Percentiles rank a stretch among this genome's conserved stretches.
These are phyloP conservation scores for Fistulifera solaris DNA, from an alignment of 108 stramenopile species.

Conservation along the genomic window DNA sequence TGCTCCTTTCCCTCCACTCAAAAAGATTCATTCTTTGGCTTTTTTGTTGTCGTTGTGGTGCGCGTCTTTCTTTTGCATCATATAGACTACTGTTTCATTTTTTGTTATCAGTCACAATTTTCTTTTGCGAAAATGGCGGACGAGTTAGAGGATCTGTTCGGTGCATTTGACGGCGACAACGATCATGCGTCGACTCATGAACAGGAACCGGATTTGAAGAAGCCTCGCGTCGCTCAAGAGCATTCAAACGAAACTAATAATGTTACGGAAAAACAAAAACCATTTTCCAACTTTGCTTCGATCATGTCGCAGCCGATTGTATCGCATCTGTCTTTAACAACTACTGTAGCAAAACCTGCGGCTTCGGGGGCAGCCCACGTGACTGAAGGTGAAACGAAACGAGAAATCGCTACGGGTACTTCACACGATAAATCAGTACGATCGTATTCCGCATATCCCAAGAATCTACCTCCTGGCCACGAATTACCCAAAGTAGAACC, in stretches of 20 bases:
- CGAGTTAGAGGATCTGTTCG: constrained; percentile 67
- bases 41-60: too few species aligned
- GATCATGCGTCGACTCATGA: constrained; percentile 2
- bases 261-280: neutral
- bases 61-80: too few species aligned
- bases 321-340: constrained; percentile 5
- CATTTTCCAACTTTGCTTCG: constrained; percentile 3
- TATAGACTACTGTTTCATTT: too few species aligned
- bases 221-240: neutral
- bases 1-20: too few species aligned
- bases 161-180: constrained; percentile 70
- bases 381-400: constrained; percentile 17
- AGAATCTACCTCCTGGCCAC: constrained; percentile 46
- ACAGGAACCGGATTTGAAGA: neutral
- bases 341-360: neutral
- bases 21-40: too few species aligned
- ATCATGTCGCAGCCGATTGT: constrained; percentile 14
- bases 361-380: neutral
- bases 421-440: constrained; percentile 81
- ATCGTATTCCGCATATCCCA: constrained; percentile 71
- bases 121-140: constrained; percentile 60
- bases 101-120: too few species aligned
- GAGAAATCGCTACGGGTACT: constrained; percentile 71
- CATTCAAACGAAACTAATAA: constrained; percentile 1
- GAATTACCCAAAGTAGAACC: constrained; percentile 62